A percentile compares a stretch with the other conserved stretches of the same genome.
Conservation (phyloP, 2,329 filamentous ascomycete genomes). For the Trichoderma guizhouense region DNA sequence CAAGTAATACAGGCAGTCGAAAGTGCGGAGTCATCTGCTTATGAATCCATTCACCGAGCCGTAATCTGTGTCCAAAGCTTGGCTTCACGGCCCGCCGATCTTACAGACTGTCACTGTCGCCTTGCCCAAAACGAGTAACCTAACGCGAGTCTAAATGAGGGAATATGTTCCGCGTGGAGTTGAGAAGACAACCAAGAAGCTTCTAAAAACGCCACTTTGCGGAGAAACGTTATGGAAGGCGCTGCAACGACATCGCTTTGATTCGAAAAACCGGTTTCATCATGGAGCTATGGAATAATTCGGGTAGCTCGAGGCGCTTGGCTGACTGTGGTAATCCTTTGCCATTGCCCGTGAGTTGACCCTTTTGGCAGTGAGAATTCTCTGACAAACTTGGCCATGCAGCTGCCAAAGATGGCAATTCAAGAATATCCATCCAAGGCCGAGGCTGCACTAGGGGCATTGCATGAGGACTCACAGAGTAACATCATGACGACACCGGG, state of each 20-base stretch:
- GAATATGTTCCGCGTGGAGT: background rate
- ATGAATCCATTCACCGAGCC: background rate
- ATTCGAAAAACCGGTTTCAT: background rate
- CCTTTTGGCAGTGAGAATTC: background rate
- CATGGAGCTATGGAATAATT: background rate
- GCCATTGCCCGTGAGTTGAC: background rate
- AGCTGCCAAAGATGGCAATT: background rate
- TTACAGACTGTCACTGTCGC: background rate
- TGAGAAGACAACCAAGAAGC: background rate
- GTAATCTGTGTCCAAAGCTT: background rate
- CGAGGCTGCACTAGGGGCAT: background rate
- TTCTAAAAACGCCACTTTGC: background rate
- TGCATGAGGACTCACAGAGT: background rate
- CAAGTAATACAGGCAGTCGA: background rate
- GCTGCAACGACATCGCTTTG: background rate
- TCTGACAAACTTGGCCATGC: too few species aligned
- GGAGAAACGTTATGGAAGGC: background rate
- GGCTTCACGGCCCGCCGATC: background rate
- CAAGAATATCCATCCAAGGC: background rate
- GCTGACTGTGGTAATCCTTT: background rate
- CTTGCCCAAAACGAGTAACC: background rate
- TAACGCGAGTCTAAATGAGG: background rate
- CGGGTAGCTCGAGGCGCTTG: background rate
- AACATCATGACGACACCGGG: background rate
- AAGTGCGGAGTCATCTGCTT: background rate